Percentiles rank a stretch among this genome's conserved stretches.
phyloP scores from a whole-genome alignment of 805 yeast species.

The Candida ponderosae region DNA sequence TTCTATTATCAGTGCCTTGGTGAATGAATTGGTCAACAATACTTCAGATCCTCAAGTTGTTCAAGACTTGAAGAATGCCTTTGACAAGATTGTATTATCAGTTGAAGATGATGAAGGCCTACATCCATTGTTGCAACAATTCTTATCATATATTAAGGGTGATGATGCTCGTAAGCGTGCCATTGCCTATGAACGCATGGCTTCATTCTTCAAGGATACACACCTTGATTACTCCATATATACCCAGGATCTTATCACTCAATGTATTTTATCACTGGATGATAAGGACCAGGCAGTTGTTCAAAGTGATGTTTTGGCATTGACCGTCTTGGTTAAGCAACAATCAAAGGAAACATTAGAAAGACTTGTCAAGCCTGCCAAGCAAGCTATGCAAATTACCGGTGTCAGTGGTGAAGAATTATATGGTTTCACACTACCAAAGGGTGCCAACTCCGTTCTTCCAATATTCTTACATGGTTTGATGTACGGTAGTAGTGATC shows the following conservation, averaged over 20 bases:
- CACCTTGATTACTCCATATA: slow-evolving; percentile 64
- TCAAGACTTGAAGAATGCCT: slow-evolving; percentile 39
- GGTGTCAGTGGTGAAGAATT: slow-evolving; percentile 59
- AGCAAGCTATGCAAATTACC: slow-evolving; percentile 58
- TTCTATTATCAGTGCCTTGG: slow-evolving; percentile 64
- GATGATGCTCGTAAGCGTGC: slow-evolving; percentile 63
- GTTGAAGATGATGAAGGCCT: slow-evolving; percentile 72
- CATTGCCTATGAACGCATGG: slow-evolving; percentile 58
- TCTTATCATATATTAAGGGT: slow-evolving; percentile 66
- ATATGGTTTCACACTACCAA: slow-evolving; percentile 63
- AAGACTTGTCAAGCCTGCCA: slow-evolving; percentile 71
- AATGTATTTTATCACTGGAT: slow-evolving; percentile 64
- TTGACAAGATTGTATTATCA: slow-evolving; percentile 65
- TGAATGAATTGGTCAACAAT: slow-evolving; percentile 41
- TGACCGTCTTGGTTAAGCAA: slow-evolving; percentile 57
- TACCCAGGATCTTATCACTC: slow-evolving; percentile 65
- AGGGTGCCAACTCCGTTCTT: slow-evolving; percentile 80
- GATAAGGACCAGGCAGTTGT: slow-evolving; percentile 60
- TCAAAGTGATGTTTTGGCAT: slow-evolving; percentile 53
- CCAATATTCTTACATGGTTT: slow-evolving; percentile 93
- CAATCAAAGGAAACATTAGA: slow-evolving; percentile 76
- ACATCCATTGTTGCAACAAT: slow-evolving; percentile 77
- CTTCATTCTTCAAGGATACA: slow-evolving; percentile 61
- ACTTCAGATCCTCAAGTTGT: slow-evolving; percentile 30
- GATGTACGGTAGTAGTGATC: slow-evolving; percentile 84